A percentile compares a stretch with the other conserved stretches of the same genome.
These are phyloP conservation scores for Phialophora chinensis DNA, from an alignment of 2,329 filamentous ascomycete genomes.

Conservation along the genomic window DNA sequence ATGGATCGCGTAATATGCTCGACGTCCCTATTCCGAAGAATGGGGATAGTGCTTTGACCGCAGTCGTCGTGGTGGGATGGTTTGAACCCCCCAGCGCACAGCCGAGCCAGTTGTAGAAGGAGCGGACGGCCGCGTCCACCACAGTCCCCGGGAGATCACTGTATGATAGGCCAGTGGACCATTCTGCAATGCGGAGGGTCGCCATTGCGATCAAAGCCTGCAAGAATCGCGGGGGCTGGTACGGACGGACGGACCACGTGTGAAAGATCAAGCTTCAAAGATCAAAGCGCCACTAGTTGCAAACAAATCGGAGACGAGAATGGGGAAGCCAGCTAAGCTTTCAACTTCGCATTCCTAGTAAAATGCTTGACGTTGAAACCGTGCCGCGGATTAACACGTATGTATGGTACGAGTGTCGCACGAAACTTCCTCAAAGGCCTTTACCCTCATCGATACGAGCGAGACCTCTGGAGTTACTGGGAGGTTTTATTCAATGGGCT, in stretches of 20 bases:
- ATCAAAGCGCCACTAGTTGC: not conserved
- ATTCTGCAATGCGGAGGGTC: slow-evolving; percentile 55
- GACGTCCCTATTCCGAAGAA: slow-evolving; percentile 50
- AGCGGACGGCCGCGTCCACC: slow-evolving; percentile 52
- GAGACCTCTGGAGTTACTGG: not conserved
- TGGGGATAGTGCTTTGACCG: slow-evolving; percentile 45
- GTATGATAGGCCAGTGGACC: slow-evolving; percentile 53
- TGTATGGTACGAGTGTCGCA: not conserved
- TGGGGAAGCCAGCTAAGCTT: not conserved
- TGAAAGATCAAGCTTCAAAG: not conserved
- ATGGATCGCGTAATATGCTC: slow-evolving; percentile 44
- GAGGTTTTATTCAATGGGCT: not conserved
- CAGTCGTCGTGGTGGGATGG: slow-evolving; percentile 53
- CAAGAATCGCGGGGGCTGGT: too few species aligned
- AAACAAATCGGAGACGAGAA: not conserved
- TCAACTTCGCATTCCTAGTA: not conserved
- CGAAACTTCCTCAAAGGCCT: not conserved
- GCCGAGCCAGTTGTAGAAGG: slow-evolving; percentile 62
- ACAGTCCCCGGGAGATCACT: slow-evolving; percentile 51
- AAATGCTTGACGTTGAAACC: not conserved
- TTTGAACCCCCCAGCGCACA: slow-evolving; percentile 59
- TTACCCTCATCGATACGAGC: not conserved
- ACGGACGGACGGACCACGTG: not conserved
- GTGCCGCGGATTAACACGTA: not conserved
- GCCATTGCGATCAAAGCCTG: slow-evolving; percentile 41